Evolutionary conservation across 169 alveolate genomes (phyloP), one percentile per base, ranked within the genome.

Genomic region (Cyclospora cayetanensis): DNA sequence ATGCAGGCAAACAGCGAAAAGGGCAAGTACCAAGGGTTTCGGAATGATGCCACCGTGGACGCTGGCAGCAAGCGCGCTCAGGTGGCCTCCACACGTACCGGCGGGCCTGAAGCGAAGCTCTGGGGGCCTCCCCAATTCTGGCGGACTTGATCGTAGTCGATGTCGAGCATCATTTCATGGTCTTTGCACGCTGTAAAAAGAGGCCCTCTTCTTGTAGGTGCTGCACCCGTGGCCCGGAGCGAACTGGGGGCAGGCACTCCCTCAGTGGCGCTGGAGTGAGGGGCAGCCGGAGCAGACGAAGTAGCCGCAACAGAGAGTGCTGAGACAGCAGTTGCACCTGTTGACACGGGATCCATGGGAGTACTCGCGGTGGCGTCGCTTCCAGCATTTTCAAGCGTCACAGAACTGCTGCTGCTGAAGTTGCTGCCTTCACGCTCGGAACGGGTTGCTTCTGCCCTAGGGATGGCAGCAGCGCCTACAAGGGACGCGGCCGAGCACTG

Each of bases 121-220:
- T 63, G 20, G 43, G 66, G 9, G 53, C 65, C 15, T n/a, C 25
- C 31, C 84, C 74, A 65, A 25, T 41, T 20, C 39, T 29, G 65
- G 4, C 68, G 72, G 82, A 80, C 85, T 72, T 89, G 70, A 83
- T 89, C 93, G 63, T 89, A 89, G 82, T 89, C 93, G 25, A 89
- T 60, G 43, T 53, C 82, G 34, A 72, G 74, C 89, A 89, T 89
- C 93, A 89, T 89, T 27, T 65, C 66, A 70, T 89, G 93, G 46
- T 89, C 90, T 31, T 65, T 39, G 5, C 60, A 31, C 4, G 25
- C 66, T 55, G 37, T 27, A n/a, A 72, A 89, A 29, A 11, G 5
- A 4, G 63, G 34, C 72, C 53, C 55, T 55, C 37, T 89, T 22
- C 42, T 12, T 5, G 37, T 34, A 35, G 43, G 39, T 41, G 11